Evolutionary conservation across 179 eudicot genomes (phyloP).

Genomic region (Gypsophila paniculata): DNA sequence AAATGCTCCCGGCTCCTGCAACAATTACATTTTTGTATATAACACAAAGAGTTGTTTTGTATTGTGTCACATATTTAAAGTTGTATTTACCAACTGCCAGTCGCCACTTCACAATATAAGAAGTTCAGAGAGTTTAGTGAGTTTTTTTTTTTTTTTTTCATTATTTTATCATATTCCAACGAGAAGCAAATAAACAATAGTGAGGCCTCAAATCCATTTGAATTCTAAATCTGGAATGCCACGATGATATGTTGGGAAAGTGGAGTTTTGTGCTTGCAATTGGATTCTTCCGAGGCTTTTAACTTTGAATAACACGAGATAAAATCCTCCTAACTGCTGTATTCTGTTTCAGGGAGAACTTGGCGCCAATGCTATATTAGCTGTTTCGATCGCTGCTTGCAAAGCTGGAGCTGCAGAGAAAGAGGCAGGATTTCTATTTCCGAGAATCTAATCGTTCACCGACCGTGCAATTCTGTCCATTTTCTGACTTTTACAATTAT

Average conservation of each 20-base stretch:
- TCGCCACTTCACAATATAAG: not conserved
- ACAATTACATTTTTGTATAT: not conserved
- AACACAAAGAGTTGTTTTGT: not conserved
- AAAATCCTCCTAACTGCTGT: slow-evolving; percentile 10
- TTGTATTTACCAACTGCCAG: too few species aligned
- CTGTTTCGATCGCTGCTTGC: slow-evolving; percentile 97
- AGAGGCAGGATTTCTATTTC: slow-evolving; percentile 47
- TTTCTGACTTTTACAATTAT: slow-evolving; percentile 8
- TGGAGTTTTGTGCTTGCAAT: slow-evolving; percentile 8
- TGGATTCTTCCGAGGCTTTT: slow-evolving; percentile 2
- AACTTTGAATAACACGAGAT: not conserved
- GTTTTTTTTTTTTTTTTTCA: not conserved
- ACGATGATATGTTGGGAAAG: not conserved
- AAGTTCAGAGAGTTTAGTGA: not conserved
- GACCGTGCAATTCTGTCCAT: not conserved
- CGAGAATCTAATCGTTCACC: slow-evolving; percentile 16
- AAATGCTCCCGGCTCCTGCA: not conserved
- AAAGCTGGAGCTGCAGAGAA: slow-evolving; percentile 99
- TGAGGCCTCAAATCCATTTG: not conserved
- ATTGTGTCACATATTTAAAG: not conserved
- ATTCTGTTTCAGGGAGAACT: slow-evolving; percentile 70
- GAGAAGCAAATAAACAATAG: not conserved
- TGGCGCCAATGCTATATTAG: slow-evolving; percentile 92
- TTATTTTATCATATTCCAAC: not conserved
- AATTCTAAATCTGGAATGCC: not conserved